Conservation (phyloP, 2,329 filamentous ascomycete species). For the Fusarium euwallaceae region DNA sequence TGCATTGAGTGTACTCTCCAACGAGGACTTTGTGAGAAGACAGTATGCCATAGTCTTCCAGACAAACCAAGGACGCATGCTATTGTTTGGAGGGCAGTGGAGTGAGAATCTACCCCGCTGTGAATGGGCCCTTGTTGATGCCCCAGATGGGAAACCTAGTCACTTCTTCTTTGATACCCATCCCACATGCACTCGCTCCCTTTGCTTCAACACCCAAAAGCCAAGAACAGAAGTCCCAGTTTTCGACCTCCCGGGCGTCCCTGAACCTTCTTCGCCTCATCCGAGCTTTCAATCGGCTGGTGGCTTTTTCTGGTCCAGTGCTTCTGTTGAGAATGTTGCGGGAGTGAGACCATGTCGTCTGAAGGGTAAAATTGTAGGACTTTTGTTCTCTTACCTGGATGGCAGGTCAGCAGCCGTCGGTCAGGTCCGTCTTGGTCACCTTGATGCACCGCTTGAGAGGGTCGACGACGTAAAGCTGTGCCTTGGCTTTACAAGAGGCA, state of each 20-base stretch:
- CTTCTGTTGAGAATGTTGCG: not conserved
- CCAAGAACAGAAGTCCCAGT: not conserved
- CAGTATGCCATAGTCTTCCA: not conserved
- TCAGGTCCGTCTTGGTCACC: not conserved
- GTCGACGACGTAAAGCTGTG: not conserved
- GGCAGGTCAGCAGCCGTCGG: not conserved
- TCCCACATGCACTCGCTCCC: not conserved
- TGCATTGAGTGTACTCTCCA: not conserved
- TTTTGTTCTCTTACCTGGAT: not conserved
- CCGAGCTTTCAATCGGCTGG: not conserved
- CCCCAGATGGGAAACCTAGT: not conserved
- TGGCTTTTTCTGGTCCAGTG: not conserved
- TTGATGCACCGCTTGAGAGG: not conserved
- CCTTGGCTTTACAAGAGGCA: not conserved
- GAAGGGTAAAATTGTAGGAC: not conserved
- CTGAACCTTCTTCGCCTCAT: not conserved
- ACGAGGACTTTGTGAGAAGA: not conserved
- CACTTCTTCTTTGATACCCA: not conserved
- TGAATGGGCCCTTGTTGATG: not conserved
- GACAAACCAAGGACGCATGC: not conserved
- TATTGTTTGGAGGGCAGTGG: not conserved
- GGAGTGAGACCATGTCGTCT: not conserved
- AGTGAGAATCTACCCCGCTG: not conserved
- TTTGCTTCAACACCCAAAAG: not conserved
- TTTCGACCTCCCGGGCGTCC: not conserved